phyloP scores from a whole-genome alignment of 768 basidiomycete genomes.

The Termitomyces sp. region DNA sequence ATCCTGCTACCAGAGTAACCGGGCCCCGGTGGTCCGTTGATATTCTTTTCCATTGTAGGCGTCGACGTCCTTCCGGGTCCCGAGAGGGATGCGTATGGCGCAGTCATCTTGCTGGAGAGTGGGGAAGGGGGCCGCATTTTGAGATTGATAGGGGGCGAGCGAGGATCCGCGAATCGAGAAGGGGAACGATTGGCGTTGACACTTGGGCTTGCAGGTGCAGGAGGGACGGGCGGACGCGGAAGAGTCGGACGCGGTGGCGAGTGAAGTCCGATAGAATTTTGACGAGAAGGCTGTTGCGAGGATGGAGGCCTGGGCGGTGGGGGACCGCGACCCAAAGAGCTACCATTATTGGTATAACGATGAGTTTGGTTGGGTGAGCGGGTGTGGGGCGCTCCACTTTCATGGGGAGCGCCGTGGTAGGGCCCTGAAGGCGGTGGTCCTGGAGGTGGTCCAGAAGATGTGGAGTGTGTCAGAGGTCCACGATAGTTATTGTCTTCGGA shows the following conservation, averaged over 20 bases:
- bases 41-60: slow-evolving; percentile 20
- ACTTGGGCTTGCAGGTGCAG: slow-evolving; percentile 21
- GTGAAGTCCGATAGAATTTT: slow-evolving; percentile 20
- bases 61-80: slow-evolving; percentile 20
- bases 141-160: slow-evolving; percentile 25
- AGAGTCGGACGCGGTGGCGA: slow-evolving; percentile 32
- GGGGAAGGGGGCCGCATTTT: slow-evolving; percentile 31
- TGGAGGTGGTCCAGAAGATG: slow-evolving; percentile 20
- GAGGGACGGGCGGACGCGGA: slow-evolving; percentile 20
- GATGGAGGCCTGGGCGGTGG: slow-evolving; percentile 12
- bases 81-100: slow-evolving; percentile 15
- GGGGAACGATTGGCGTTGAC: slow-evolving; percentile 20
- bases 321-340: slow-evolving; percentile 16
- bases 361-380: slow-evolving; percentile 42
- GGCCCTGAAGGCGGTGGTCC: slow-evolving; percentile 20
- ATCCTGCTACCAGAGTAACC: slow-evolving; percentile 20
- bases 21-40: slow-evolving; percentile 7
- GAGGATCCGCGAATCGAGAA: slow-evolving; percentile 20
- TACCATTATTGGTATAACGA: slow-evolving; percentile 27
- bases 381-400: slow-evolving; percentile 9
- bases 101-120: slow-evolving; percentile 14
- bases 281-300: slow-evolving; percentile 21
- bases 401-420: slow-evolving; percentile 20
- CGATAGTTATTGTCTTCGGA: slow-evolving; percentile 27
- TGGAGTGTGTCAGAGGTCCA: slow-evolving; percentile 19